Conservation (phyloP, 805 yeast genomes). For the Cyberlindnera galapagoensis region DNA sequence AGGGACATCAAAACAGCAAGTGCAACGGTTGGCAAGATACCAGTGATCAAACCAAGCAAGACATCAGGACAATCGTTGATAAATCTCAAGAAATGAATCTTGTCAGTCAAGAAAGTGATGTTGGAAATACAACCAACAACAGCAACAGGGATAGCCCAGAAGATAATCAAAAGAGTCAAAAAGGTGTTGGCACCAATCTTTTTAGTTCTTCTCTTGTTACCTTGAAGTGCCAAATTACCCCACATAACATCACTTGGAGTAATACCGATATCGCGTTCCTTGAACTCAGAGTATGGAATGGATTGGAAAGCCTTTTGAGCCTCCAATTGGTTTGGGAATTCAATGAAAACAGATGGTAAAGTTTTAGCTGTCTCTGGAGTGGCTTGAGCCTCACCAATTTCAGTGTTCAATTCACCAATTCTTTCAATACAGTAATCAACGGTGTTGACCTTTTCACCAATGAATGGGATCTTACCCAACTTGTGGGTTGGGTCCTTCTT, state of each 20-base stretch:
- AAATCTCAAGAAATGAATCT: slow-evolving; percentile 69
- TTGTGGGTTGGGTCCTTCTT: slow-evolving; percentile 82
- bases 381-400: slow-evolving; percentile 43
- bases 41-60: slow-evolving; percentile 79
- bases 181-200: slow-evolving; percentile 54
- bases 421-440: slow-evolving; percentile 64
- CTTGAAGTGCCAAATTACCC: slow-evolving; percentile 61
- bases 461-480: slow-evolving; percentile 51
- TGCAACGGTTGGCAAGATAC: slow-evolving; percentile 76
- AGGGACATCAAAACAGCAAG: slow-evolving; percentile 79
- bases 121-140: slow-evolving; percentile 93
- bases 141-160: slow-evolving; percentile 98
- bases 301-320: slow-evolving; percentile 87
- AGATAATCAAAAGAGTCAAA: slow-evolving; percentile 62
- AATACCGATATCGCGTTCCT: slow-evolving; percentile 45
- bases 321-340: slow-evolving; percentile 79
- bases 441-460: slow-evolving; percentile 83
- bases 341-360: slow-evolving; percentile 53
- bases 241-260: slow-evolving; percentile 83
- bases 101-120: slow-evolving; percentile 63
- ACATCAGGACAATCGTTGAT: slow-evolving; percentile 64
- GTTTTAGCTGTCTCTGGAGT: slow-evolving; percentile 42
- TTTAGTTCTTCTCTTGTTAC: slow-evolving; percentile 51
- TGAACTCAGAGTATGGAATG: slow-evolving; percentile 47
- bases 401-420: slow-evolving; percentile 60